A percentile compares a stretch with the other conserved stretches of the same genome.
phyloP scores from a whole-genome alignment of 1,284 basidiomycete genomes.

The Exobasidium rhododendri region DNA sequence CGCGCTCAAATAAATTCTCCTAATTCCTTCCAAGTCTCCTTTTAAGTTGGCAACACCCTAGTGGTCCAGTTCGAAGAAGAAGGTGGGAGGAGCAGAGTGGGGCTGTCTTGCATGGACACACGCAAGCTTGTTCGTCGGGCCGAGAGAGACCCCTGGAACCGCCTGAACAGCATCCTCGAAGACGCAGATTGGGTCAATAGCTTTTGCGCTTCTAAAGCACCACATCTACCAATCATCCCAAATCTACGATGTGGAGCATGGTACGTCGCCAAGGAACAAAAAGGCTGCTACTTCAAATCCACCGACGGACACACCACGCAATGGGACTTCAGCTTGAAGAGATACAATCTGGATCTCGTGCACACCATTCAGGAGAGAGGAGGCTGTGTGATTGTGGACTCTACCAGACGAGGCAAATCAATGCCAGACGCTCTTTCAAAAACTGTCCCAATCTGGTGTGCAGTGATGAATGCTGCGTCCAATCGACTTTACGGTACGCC shows the following conservation, averaged over 20 bases:
- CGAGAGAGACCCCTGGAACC: constrained; percentile 15
- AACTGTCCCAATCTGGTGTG: constrained; percentile 93
- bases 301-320: constrained; percentile 84
- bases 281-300: constrained; percentile 85
- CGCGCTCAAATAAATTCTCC: too few species aligned
- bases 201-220: constrained; percentile 14
- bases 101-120: constrained; percentile 7
- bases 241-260: constrained; percentile 91
- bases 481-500: constrained; percentile 20
- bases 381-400: constrained; percentile 80
- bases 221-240: constrained; percentile 52
- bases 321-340: constrained; percentile 44
- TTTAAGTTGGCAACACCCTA: too few species aligned
- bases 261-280: constrained; percentile 68
- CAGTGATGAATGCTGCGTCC: constrained; percentile 76
- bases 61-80: too few species aligned
- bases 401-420: constrained; percentile 86
- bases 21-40: too few species aligned
- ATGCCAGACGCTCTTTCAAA: constrained; percentile 92
- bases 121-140: constrained; percentile 11
- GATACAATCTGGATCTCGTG: constrained; percentile 80
- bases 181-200: constrained; percentile 8
- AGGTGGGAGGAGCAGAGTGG: not conserved
- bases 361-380: constrained; percentile 61
- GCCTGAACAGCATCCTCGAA: constrained; percentile 11